Conservation (phyloP, 1,139 yeast species). For the Williopsis jadinii region DNA sequence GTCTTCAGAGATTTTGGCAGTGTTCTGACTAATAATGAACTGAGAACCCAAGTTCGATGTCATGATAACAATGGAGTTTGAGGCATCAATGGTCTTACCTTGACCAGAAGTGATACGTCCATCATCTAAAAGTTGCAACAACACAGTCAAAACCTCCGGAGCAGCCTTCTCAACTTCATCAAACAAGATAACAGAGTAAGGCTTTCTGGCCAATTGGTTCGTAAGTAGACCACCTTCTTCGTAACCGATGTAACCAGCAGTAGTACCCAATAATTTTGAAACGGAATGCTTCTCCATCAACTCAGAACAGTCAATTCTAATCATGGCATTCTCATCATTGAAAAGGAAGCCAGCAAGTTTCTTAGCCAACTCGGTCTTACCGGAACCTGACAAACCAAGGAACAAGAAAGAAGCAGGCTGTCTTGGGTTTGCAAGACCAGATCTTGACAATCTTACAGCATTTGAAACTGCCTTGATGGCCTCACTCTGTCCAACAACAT, state of each 20-base stretch:
- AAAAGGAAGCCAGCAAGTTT: slow-evolving; percentile 92
- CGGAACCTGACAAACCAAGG: slow-evolving; percentile 94
- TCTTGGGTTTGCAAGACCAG: slow-evolving; percentile 94
- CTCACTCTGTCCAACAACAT: slow-evolving; percentile 92
- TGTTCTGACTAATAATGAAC: slow-evolving; percentile 63
- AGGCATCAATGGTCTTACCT: slow-evolving; percentile 88
- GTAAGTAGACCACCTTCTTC: slow-evolving; percentile 97
- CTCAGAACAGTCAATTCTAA: slow-evolving; percentile 96
- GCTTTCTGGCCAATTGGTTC: slow-evolving; percentile 83
- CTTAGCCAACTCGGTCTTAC: slow-evolving; percentile 97
- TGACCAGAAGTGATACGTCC: slow-evolving; percentile 93
- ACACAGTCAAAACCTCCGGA: slow-evolving; percentile 89
- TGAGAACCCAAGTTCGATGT: slow-evolving; percentile 97
- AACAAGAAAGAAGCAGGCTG: slow-evolving; percentile 95
- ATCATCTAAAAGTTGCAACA: slow-evolving; percentile 89
- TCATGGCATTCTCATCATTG: slow-evolving; percentile 94
- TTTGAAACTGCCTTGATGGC: slow-evolving; percentile 96
- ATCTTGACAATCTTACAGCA: slow-evolving; percentile 86
- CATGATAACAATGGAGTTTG: slow-evolving; percentile 90
- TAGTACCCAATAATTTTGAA: slow-evolving; percentile 91
- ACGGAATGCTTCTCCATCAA: slow-evolving; percentile 93
- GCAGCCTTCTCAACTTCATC: slow-evolving; percentile 99
- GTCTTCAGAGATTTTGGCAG: slow-evolving; percentile 54
- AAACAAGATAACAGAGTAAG: slow-evolving; percentile 89
- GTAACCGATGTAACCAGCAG: slow-evolving; percentile 97